These are phyloP conservation scores for Rhizopus arrhizus DNA, from an alignment of 371 early-diverging fungal species.

Conservation along the genomic window DNA sequence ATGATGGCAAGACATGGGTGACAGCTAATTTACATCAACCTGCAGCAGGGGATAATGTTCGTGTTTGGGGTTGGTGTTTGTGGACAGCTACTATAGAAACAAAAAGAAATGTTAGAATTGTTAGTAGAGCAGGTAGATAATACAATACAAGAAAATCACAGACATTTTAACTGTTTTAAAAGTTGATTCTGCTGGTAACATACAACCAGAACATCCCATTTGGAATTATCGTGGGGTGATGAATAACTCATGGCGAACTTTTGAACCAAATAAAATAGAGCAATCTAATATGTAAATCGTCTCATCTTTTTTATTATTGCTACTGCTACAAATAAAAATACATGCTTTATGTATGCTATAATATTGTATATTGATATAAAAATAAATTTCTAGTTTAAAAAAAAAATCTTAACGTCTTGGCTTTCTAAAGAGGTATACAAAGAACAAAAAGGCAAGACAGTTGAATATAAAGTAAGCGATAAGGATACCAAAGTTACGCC, in stretches of 20 bases:
- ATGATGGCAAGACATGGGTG: constrained; percentile 83
- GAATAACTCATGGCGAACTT: constrained; percentile 72
- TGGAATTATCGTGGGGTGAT: constrained; percentile 89
- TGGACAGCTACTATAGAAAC: constrained; percentile 66
- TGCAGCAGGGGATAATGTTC: constrained; percentile 25
- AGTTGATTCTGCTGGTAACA: constrained; percentile 76
- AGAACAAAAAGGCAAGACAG: constrained; percentile 49
- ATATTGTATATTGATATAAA: too few species aligned
- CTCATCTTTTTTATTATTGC: constrained; percentile 4
- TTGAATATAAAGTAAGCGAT: constrained; percentile 64
- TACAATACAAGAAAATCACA: background rate
- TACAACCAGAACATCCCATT: constrained; percentile 75
- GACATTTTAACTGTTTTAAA: constrained; percentile 4
- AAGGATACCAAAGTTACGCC: constrained; percentile 75
- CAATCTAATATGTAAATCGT: constrained; percentile 5
- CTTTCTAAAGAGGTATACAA: constrained; percentile 51
- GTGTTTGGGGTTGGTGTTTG: constrained; percentile 77
- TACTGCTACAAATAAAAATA: background rate
- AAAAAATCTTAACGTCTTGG: constrained; percentile 47
- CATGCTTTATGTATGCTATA: too few species aligned
- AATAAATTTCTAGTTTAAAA: too few species aligned
- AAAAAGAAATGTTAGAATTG: constrained; percentile 40
- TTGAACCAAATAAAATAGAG: constrained; percentile 23
- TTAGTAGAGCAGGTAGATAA: constrained; percentile 71
- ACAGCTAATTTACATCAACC: constrained; percentile 54